Evolutionary conservation across 2,329 filamentous ascomycete genomes (phyloP).

Genomic region (Penicillium sp.): DNA sequence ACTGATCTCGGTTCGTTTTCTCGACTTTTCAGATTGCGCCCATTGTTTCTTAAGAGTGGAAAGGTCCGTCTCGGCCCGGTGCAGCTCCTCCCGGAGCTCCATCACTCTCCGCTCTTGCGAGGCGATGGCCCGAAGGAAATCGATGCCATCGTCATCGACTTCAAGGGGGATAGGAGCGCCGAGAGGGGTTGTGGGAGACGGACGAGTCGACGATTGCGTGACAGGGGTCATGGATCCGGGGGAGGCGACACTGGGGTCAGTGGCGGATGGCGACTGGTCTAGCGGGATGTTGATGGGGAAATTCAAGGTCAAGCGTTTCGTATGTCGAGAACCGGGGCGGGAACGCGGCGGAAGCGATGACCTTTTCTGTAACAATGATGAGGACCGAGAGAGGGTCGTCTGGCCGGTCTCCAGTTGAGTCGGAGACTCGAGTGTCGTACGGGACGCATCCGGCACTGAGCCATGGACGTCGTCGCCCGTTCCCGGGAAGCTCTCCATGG

Average conservation of each 20-base stretch:
- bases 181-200: conserved; percentile 27
- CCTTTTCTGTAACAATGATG: conserved; percentile 26
- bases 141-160: conserved; percentile 50
- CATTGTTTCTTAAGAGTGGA: conserved; percentile 76
- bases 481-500: conserved; percentile 34
- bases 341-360: conserved; percentile 34
- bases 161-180: conserved; percentile 28
- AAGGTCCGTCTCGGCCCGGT: conserved; percentile 73
- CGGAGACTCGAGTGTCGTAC: conserved; percentile 12
- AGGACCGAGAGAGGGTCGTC: conserved; percentile 12
- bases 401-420: conserved; percentile 13
- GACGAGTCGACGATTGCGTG: conserved; percentile 31
- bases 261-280: conserved; percentile 20
- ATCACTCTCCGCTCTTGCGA: conserved; percentile 86
- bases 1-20: conserved; percentile 65
- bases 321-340: conserved; percentile 37
- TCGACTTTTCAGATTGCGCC: conserved; percentile 69
- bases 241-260: conserved; percentile 26
- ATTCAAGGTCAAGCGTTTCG: conserved; percentile 46
- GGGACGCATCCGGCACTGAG: conserved; percentile 31
- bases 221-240: conserved; percentile 33
- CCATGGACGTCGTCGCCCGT: conserved; percentile 25
- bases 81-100: conserved; percentile 86
- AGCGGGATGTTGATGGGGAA: conserved; percentile 43
- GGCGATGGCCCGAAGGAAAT: conserved; percentile 83